Conservation (phyloP, 306 rosid genomes). For the Cucumis cinereus region DNA sequence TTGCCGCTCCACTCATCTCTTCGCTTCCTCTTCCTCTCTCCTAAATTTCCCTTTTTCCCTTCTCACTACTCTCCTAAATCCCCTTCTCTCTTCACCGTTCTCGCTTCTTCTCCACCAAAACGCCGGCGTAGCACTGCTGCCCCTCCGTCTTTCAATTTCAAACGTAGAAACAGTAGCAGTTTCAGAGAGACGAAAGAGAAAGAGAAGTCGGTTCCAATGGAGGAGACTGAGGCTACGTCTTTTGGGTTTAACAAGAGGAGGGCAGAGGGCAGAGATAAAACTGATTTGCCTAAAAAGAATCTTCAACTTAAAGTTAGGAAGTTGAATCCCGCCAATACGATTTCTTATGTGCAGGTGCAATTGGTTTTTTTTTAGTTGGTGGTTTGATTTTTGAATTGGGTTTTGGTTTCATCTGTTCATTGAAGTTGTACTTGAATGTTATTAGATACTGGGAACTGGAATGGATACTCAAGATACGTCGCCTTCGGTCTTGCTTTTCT, state of each 20-base stretch:
- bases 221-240: conserved; percentile 18
- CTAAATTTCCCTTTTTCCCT: background rate
- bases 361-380: background rate
- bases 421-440: background rate
- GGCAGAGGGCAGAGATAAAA: conserved; percentile 57
- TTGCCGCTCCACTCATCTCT: conserved; percentile 30
- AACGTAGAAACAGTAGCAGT: conserved; percentile 23
- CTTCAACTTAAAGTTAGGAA: conserved; percentile 45
- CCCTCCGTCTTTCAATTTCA: conserved; percentile 11
- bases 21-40: conserved; percentile 25
- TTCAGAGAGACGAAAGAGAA: background rate
- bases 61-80: conserved; percentile 3
- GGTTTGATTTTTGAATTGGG: background rate
- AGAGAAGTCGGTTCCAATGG: conserved; percentile 20
- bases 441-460: conserved; percentile 71
- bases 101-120: conserved; percentile 21
- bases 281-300: conserved; percentile 30
- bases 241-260: conserved; percentile 58
- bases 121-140: conserved; percentile 26
- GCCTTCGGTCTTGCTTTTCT: conserved; percentile 75
- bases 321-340: conserved; percentile 64
- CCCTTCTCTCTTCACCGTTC: conserved; percentile 25
- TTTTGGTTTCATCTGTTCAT: background rate
- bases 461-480: conserved; percentile 92
- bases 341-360: conserved; percentile 57